Percentiles rank a stretch among this genome's conserved stretches.
Evolutionary conservation across 2,329 filamentous ascomycete genomes (phyloP).

Genomic region (Cladophialophora carrionii): DNA sequence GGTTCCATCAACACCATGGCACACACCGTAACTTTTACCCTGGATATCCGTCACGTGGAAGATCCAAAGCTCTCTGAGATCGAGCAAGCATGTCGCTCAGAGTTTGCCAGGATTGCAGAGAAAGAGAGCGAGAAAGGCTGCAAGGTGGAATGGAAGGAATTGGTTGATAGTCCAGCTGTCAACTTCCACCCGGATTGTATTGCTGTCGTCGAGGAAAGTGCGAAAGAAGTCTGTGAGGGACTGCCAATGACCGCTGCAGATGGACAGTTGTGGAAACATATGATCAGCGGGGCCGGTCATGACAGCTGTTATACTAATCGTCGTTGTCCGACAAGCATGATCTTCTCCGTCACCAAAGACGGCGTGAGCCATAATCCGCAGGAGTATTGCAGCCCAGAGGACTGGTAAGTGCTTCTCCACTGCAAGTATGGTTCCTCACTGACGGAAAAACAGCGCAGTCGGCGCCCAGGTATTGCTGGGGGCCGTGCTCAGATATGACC

Average conservation of each 20-base stretch:
- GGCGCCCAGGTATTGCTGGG: constrained; percentile 38
- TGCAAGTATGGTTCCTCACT: constrained; percentile 1
- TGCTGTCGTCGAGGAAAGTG: constrained; percentile 64
- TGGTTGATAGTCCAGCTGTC: constrained; percentile 52
- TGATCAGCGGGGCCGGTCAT: constrained; percentile 68
- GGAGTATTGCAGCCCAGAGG: constrained; percentile 64
- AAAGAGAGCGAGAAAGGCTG: constrained; percentile 39
- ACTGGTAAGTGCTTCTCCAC: constrained; percentile 46
- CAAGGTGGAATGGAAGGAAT: constrained; percentile 37
- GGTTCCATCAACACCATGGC: constrained; percentile 68
- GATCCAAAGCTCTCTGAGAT: constrained; percentile 35
- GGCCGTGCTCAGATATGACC: constrained; percentile 51
- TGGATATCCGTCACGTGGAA: constrained; percentile 36
- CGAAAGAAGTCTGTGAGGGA: constrained; percentile 56
- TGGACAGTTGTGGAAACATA: constrained; percentile 47
- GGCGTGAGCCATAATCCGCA: constrained; percentile 67
- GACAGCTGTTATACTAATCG: constrained; percentile 66
- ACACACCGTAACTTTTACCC: constrained; percentile 37
- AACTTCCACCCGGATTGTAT: constrained; percentile 72
- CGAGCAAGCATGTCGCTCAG: constrained; percentile 34
- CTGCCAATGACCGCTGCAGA: constrained; percentile 48
- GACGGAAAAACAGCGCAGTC: constrained; percentile 39
- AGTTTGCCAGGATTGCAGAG: constrained; percentile 36
- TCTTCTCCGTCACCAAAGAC: constrained; percentile 67
- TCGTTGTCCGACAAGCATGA: constrained; percentile 66